Percentiles rank a stretch among this genome's conserved stretches.
phyloP scores from a whole-genome alignment of 2,329 filamentous ascomycete genomes.

The Cordyceps cateniannulata region DNA sequence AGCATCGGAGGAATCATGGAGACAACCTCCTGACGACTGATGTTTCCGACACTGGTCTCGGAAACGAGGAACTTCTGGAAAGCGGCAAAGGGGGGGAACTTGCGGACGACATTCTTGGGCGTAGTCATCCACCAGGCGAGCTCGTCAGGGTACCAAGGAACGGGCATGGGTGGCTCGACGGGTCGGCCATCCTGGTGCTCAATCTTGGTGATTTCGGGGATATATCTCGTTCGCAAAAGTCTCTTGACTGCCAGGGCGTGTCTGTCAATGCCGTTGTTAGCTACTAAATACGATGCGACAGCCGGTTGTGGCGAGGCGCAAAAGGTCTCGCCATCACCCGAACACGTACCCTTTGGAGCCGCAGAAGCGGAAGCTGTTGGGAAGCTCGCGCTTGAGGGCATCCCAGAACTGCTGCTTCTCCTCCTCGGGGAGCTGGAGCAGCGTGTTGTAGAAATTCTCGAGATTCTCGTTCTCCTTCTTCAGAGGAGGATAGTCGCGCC shows the following conservation, averaged over 20 bases:
- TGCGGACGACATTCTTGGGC: constrained; percentile 89
- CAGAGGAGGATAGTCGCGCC: constrained; percentile 38
- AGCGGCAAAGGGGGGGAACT: constrained; percentile 86
- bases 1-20: constrained; percentile 97
- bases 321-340: neutral
- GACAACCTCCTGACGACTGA: constrained; percentile 93
- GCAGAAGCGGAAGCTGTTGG: constrained; percentile 96
- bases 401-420: constrained; percentile 82
- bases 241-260: constrained; percentile 91
- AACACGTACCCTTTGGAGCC: constrained; percentile 74
- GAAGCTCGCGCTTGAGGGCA: constrained; percentile 73
- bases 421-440: constrained; percentile 67
- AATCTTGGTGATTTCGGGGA: constrained; percentile 83
- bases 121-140: constrained; percentile 98
- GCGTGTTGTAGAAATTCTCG: constrained; percentile 77
- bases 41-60: constrained; percentile 94
- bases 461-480: constrained; percentile 77
- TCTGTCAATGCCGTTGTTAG: constrained; percentile 32
- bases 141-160: constrained; percentile 90
- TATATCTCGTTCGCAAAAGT: constrained; percentile 79
- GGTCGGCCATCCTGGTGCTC: constrained; percentile 72
- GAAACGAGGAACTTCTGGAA: constrained; percentile 98
- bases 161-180: constrained; percentile 74
- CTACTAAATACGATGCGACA: neutral
- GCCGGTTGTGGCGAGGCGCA: neutral